Conservation (phyloP, 768 basidiomycete species). For the Lyophyllum semitale region DNA sequence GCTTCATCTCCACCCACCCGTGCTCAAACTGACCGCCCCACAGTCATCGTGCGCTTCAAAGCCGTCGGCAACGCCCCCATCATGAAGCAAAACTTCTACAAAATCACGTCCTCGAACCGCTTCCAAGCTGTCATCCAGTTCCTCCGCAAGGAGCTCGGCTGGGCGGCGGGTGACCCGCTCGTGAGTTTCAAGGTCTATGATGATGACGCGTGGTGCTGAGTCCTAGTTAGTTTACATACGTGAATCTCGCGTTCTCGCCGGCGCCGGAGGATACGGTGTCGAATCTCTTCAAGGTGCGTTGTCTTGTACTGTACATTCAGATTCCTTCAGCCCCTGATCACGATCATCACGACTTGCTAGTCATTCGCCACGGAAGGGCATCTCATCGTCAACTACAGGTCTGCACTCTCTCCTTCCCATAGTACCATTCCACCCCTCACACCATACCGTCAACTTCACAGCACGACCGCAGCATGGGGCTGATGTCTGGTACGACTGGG, state of each 20-base stretch:
- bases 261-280: slow-evolving; percentile 83
- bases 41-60: slow-evolving; percentile 96
- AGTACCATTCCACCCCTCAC: neutral
- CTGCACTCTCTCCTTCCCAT: slow-evolving; percentile 18
- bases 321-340: neutral
- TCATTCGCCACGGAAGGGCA: slow-evolving; percentile 88
- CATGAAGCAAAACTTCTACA: slow-evolving; percentile 99
- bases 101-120: slow-evolving; percentile 90
- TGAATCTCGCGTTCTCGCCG: slow-evolving; percentile 75
- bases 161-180: slow-evolving; percentile 84
- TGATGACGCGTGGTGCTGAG: neutral
- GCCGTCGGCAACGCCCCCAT: slow-evolving; percentile 97
- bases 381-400: slow-evolving; percentile 93
- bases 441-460: slow-evolving; percentile 14
- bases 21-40: neutral
- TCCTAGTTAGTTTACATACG: slow-evolving; percentile 33
- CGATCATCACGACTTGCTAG: slow-evolving; percentile 39
- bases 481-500: too few species aligned
- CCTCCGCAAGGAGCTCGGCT: slow-evolving; percentile 83
- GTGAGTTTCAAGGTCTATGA: slow-evolving; percentile 53
- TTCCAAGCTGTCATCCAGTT: slow-evolving; percentile 97
- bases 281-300: slow-evolving; percentile 68
- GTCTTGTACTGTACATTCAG: neutral
- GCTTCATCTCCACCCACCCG: neutral
- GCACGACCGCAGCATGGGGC: slow-evolving; percentile 49